A percentile compares a stretch with the other conserved stretches of the same genome.
These are phyloP conservation scores for Phytophthora europaea DNA, from an alignment of 352 stramenopile genomes.

Conservation along the genomic window DNA sequence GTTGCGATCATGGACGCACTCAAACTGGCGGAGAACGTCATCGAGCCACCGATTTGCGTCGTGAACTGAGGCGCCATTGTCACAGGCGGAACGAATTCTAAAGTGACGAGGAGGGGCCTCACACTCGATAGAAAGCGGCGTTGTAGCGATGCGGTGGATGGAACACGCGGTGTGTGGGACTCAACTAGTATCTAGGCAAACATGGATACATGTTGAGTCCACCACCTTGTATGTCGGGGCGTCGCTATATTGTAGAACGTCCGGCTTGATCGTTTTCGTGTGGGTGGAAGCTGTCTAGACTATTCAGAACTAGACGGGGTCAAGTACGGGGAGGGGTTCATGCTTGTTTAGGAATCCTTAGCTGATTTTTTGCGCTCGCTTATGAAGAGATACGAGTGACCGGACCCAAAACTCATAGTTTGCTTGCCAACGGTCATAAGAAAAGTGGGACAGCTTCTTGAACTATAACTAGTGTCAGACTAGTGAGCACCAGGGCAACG, in stretches of 20 bases:
- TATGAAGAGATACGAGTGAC: no score
- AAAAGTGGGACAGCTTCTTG: not conserved
- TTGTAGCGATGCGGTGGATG: not conserved
- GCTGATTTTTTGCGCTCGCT: no score
- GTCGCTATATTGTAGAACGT: constrained; percentile 1
- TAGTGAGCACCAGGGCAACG: not conserved
- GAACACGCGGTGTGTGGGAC: not conserved
- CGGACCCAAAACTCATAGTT: not conserved
- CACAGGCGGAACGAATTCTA: not conserved
- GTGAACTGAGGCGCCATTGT: constrained; percentile 34
- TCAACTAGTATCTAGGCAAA: not conserved
- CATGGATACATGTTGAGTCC: not conserved
- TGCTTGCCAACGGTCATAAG: not conserved
- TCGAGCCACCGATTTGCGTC: constrained; percentile 30
- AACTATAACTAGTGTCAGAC: not conserved
- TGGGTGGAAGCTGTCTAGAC: not conserved
- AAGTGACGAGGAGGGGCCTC: constrained; percentile 11
- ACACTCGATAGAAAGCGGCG: not conserved
- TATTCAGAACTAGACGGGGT: no score
- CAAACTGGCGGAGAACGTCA: constrained; percentile 41
- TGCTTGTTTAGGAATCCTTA: not conserved
- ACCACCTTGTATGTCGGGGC: constrained; percentile 1
- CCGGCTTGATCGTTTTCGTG: not conserved
- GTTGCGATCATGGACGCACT: constrained; percentile 22
- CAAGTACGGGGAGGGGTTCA: not conserved